A percentile compares a stretch with the other conserved stretches of the same genome.
Evolutionary conservation across 192 early-diverging fungal genomes (phyloP).

Genomic region (Podochytrium sp.): DNA sequence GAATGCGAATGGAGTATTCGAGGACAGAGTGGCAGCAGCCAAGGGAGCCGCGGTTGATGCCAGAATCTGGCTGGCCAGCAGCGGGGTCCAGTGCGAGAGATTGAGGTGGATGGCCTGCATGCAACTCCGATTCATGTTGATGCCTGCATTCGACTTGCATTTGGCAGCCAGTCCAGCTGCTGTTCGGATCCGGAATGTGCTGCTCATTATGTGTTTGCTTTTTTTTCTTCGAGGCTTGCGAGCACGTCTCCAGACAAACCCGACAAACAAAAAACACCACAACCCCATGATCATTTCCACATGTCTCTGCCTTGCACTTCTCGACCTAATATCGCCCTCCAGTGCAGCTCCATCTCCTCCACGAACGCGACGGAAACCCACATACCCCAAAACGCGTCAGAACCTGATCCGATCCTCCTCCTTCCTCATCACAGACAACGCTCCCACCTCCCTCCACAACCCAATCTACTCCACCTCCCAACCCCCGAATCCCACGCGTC

Average conservation of each 20-base stretch:
- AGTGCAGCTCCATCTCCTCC: background rate
- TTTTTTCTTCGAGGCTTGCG: background rate
- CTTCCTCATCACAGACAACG: background rate
- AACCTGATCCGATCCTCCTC: background rate
- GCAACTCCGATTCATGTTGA: background rate
- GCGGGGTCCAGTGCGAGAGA: background rate
- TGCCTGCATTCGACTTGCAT: background rate
- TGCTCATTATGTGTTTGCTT: background rate
- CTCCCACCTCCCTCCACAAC: background rate
- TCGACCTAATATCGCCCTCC: no score
- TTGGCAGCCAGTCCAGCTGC: background rate
- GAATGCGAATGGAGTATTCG: background rate
- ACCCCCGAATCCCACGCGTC: background rate
- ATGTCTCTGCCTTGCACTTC: no score
- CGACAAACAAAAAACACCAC: background rate
- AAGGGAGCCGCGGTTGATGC: background rate
- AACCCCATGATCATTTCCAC: no score
- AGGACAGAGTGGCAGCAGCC: background rate
- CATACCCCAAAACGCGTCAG: background rate
- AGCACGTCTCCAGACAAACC: background rate
- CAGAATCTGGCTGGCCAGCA: background rate
- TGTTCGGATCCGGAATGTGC: background rate
- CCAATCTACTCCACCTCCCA: background rate
- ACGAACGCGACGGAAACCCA: background rate
- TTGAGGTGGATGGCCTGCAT: background rate